Evolutionary conservation across 2,329 filamentous ascomycete genomes (phyloP), one percentile per base, ranked within the genome.

Genomic region (Orbilia blumenaviensis): DNA sequence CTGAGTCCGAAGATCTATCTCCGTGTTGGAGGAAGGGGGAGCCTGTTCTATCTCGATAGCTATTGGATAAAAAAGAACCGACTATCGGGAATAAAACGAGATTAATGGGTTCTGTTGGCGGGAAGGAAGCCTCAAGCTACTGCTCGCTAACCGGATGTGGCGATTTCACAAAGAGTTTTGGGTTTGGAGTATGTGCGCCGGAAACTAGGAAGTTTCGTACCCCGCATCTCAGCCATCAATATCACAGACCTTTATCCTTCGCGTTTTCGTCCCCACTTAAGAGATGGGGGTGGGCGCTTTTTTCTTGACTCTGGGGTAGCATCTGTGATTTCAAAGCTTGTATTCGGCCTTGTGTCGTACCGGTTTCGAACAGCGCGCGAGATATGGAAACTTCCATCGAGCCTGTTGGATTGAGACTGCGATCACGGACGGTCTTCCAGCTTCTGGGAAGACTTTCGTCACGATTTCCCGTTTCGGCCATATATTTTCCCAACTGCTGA

Each of bases 171-270:
- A 38, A 32, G 25, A 27, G 38, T 42, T 62, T 61, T 61, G 41
- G 50, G 23, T 21, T 21, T 62, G 36, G 54, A 41, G 56, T 38
- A 42, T 44, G 61, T 60, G 56, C 54, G 66, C 54, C 66, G 66
- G 66, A 71, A 60, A 71, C 66, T 42, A 63, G 66, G 66, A 71
- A 71, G 66, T 71, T 71, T 71, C 46, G 38, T 32, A 71, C 66
- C 66, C 66, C 66, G 66, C 66, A 69, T 54, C 66, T 48, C 38
- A 56, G 29, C 52, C 32, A 56, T 56, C n/a, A n/a, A n/a, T n/a
- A n/a, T n/a, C 66, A 41, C 44, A 44, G 66, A 54, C 58, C 46
- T 63, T 56, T 29, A 36, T n/a, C 32, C 32, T 56, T 56, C 32
- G 23, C 52, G 18, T 56, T 56, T 56, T 56, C 52, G 52, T 56